Conservation (phyloP, 345 rosid species). For the Salix viminalis region DNA sequence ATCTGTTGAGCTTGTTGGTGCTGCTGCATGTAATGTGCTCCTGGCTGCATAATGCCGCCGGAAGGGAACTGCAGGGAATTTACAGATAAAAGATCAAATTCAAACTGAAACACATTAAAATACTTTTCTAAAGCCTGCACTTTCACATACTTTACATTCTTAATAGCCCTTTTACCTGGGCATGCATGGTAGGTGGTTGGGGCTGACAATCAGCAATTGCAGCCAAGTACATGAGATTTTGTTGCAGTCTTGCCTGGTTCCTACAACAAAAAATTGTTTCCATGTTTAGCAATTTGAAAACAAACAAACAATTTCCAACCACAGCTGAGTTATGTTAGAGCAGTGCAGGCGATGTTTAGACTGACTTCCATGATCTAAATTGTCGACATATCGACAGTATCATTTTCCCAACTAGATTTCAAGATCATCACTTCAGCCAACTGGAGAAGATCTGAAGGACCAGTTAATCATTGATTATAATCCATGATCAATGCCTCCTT, state of each 20-base stretch:
- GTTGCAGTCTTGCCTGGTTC: conserved; percentile 94
- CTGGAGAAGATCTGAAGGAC: background rate
- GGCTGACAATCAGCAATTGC: conserved; percentile 99
- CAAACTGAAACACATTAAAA: background rate
- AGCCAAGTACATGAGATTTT: conserved; percentile 96
- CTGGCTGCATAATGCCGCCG: conserved; percentile 69
- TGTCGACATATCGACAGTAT: background rate
- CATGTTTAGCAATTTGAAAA: background rate
- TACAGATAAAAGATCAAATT: background rate
- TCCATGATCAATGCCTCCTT: background rate
- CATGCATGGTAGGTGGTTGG: conserved; percentile 70
- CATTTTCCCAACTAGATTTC: background rate
- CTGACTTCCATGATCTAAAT: background rate
- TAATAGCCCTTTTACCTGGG: conserved; percentile 53
- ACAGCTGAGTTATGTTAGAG: background rate
- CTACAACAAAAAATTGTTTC: conserved; percentile 35
- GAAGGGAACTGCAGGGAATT: conserved; percentile 52
- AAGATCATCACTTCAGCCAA: background rate
- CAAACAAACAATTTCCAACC: background rate
- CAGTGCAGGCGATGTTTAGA: background rate
- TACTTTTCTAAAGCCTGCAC: background rate
- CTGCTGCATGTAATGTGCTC: conserved; percentile 81
- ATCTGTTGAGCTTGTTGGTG: conserved; percentile 88
- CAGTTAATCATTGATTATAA: background rate
- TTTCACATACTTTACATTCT: background rate